phyloP scores from a whole-genome alignment of 2,329 filamentous ascomycete species.

The Fusarium floridanum region DNA sequence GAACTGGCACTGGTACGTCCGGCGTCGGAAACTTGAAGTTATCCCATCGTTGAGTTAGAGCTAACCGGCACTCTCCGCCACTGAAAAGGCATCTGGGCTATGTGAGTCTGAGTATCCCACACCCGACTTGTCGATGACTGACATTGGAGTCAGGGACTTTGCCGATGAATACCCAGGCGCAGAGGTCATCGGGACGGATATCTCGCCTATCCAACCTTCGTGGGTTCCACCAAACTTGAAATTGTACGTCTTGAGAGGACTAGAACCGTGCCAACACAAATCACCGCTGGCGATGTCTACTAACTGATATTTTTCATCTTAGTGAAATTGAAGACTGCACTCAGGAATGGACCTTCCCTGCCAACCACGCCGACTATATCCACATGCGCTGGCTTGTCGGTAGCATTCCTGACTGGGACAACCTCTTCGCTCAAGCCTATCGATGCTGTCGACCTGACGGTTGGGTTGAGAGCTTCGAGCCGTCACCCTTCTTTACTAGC shows the following conservation, averaged over 20 bases:
- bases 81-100: neutral
- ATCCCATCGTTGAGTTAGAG: neutral
- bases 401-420: neutral
- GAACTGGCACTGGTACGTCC: neutral
- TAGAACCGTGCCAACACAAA: neutral
- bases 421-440: neutral
- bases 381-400: neutral
- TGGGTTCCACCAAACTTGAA: neutral
- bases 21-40: neutral
- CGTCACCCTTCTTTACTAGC: neutral
- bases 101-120: neutral
- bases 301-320: neutral
- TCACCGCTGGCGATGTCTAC: neutral
- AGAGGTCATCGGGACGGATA: neutral
- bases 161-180: neutral
- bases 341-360: neutral
- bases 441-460: neutral
- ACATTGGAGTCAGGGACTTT: neutral
- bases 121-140: neutral
- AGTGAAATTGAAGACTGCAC: neutral
- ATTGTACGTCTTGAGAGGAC: neutral
- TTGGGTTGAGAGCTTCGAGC: neutral
- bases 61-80: neutral
- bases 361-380: neutral
- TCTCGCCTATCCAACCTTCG: neutral